A percentile compares a stretch with the other conserved stretches of the same genome.
Evolutionary conservation across 345 rosid genomes (phyloP).

Genomic region (Linum usitatissimum): DNA sequence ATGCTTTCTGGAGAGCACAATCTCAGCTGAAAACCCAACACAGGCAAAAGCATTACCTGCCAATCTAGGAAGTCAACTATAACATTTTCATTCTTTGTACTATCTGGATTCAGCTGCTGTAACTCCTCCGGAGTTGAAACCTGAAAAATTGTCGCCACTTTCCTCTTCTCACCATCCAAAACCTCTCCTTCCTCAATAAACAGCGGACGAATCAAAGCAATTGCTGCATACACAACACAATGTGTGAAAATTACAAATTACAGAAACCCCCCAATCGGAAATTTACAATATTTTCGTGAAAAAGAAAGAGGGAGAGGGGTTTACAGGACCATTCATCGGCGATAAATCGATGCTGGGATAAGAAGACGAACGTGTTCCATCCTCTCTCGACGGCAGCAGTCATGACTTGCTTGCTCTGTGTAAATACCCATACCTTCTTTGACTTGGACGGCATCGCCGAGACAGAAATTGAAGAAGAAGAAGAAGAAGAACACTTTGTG

Average conservation of each 20-base stretch:
- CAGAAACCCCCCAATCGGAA: conserved; percentile 5
- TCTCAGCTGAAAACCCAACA: not conserved
- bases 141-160: conserved; percentile 41
- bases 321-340: conserved; percentile 75
- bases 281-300: not conserved
- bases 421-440: conserved; percentile 82
- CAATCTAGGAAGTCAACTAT: conserved; percentile 59
- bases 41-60: conserved; percentile 45
- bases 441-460: conserved; percentile 16
- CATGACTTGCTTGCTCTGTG: conserved; percentile 61
- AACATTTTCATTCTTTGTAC: conserved; percentile 32
- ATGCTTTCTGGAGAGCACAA: no score
- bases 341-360: conserved; percentile 31
- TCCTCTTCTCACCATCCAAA: conserved; percentile 29
- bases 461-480: conserved; percentile 16
- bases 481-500: conserved; percentile 14
- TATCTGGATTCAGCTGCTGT: conserved; percentile 40
- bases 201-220: conserved; percentile 52
- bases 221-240: conserved; percentile 42
- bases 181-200: conserved; percentile 41
- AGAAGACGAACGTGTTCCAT: conserved; percentile 75
- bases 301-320: not conserved
- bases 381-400: conserved; percentile 81
- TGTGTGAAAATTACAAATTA: conserved; percentile 8
- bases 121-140: conserved; percentile 57